phyloP scores from a whole-genome alignment of 306 rosid species.

The Benincasa hispida region DNA sequence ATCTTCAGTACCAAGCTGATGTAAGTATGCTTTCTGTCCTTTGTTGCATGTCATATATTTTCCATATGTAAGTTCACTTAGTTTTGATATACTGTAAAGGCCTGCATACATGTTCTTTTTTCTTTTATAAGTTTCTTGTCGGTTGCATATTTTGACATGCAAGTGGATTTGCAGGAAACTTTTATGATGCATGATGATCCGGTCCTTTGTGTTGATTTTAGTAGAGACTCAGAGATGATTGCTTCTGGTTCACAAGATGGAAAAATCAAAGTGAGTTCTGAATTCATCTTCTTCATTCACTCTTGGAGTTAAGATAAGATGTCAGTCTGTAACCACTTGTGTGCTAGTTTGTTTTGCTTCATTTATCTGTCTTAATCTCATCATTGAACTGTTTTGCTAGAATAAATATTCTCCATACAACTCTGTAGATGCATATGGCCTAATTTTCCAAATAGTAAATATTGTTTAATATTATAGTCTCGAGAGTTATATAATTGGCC shows the following conservation, averaged over 20 bases:
- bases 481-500: not conserved
- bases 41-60: not conserved
- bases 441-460: not conserved
- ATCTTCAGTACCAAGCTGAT: constrained; percentile 99
- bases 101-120: not conserved
- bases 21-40: constrained; percentile 34
- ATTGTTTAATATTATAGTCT: not conserved
- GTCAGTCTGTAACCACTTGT: not conserved
- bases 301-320: no score
- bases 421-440: not conserved
- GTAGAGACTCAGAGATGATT: constrained; percentile 92
- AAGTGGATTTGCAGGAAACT: constrained; percentile 57
- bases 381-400: not conserved
- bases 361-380: not conserved
- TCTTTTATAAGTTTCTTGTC: not conserved
- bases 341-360: not conserved
- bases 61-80: not conserved
- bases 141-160: constrained; percentile 18
- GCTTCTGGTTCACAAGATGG: constrained; percentile 98
- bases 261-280: constrained; percentile 75
- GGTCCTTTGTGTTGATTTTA: constrained; percentile 88
- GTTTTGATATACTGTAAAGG: not conserved
- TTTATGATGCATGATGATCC: constrained; percentile 99
- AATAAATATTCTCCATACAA: not conserved
- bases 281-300: constrained; percentile 10